Conservation (phyloP, 2,329 filamentous ascomycete species). For the Penicillium sp. region DNA sequence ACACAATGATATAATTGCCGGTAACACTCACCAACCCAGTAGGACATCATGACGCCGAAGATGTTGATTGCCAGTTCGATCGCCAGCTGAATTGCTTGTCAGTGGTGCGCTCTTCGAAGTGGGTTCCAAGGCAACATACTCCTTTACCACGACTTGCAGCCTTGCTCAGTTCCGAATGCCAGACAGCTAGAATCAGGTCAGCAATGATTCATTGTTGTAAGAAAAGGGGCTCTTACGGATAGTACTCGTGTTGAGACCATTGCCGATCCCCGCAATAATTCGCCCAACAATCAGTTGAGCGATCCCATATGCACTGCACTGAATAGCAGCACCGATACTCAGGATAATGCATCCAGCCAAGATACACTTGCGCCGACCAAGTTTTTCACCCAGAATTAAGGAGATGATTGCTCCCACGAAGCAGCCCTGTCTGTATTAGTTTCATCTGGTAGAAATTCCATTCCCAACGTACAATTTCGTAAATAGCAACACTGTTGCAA, state of each 20-base stretch:
- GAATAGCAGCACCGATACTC: slow-evolving; percentile 30
- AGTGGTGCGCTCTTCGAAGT: background rate
- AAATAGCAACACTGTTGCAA: slow-evolving; percentile 42
- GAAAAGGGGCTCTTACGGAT: slow-evolving; percentile 30
- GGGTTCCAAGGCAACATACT: slow-evolving; percentile 13
- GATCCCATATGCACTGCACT: slow-evolving; percentile 36
- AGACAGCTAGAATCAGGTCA: slow-evolving; percentile 20
- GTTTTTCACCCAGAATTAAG: slow-evolving; percentile 45
- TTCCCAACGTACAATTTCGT: slow-evolving; percentile 37
- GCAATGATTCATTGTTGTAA: background rate
- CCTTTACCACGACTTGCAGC: slow-evolving; percentile 30
- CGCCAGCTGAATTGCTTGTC: slow-evolving; percentile 20
- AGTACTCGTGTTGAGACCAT: slow-evolving; percentile 46
- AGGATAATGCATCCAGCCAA: slow-evolving; percentile 42
- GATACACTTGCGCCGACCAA: slow-evolving; percentile 51
- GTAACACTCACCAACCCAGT: slow-evolving; percentile 32
- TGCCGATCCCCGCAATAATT: slow-evolving; percentile 51
- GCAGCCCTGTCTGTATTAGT: slow-evolving; percentile 44
- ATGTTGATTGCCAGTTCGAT: slow-evolving; percentile 32
- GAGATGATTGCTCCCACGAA: slow-evolving; percentile 55
- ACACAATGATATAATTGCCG: background rate
- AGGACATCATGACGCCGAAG: slow-evolving; percentile 33
- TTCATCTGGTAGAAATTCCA: background rate
- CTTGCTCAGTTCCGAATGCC: slow-evolving; percentile 31
- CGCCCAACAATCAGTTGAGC: slow-evolving; percentile 44